Evolutionary conservation across 2,329 filamentous ascomycete species (phyloP).

Genomic region (Trichoderma afroharzianum): DNA sequence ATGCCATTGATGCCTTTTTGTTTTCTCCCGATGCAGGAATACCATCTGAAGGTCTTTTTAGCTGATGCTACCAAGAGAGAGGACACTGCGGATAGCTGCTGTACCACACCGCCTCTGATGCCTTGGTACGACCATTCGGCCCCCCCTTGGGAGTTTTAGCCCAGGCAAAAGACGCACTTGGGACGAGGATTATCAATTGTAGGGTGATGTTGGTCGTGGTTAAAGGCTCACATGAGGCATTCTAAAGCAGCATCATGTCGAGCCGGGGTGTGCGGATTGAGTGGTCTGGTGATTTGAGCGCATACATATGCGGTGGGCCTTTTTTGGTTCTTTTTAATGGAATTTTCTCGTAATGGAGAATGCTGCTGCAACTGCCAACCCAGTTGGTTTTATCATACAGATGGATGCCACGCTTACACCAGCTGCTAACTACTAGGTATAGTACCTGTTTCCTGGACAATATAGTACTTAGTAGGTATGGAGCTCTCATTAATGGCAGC

Average conservation of each 20-base stretch:
- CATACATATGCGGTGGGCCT: slow-evolving; percentile 9
- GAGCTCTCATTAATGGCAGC: not conserved
- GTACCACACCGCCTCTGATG: slow-evolving; percentile 13
- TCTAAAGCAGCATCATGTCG: not conserved
- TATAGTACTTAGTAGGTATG: not conserved
- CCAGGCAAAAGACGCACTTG: not conserved
- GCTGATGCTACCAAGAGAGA: not conserved
- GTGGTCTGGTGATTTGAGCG: slow-evolving; percentile 12
- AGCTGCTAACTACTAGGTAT: not conserved
- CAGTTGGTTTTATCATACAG: not conserved
- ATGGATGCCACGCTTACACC: not conserved
- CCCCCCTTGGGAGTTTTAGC: not conserved
- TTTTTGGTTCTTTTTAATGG: not conserved
- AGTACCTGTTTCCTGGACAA: not conserved
- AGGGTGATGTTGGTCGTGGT: not conserved
- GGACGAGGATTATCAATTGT: not conserved
- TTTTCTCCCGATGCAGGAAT: not conserved
- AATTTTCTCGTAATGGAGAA: not conserved
- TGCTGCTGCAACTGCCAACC: not conserved
- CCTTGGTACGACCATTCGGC: not conserved
- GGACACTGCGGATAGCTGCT: slow-evolving; percentile 7
- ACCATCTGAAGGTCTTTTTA: not conserved
- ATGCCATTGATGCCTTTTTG: not conserved
- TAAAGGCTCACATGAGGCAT: not conserved
- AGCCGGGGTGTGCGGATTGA: not conserved